Conservation (phyloP, 192 early-diverging fungal species). For the Funneliformis mosseae region DNA sequence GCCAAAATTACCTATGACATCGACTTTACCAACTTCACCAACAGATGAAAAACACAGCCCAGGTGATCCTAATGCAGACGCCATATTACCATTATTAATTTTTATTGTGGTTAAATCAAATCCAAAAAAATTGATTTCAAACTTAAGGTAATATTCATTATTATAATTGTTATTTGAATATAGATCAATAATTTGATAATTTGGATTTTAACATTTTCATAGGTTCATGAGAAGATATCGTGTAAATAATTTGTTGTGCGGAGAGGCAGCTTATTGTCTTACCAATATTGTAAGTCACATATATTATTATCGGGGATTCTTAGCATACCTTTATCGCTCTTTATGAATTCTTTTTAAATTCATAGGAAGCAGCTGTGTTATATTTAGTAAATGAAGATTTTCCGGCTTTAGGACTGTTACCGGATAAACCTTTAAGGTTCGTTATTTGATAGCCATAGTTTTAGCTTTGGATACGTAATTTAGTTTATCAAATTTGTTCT, state of each 20-base stretch:
- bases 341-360: not conserved
- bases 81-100: conserved; percentile 67
- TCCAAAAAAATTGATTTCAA: conserved; percentile 64
- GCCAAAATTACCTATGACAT: not conserved
- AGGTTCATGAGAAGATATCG: conserved; percentile 45
- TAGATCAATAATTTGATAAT: not conserved
- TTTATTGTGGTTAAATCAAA: conserved; percentile 63
- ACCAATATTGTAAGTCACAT: conserved; percentile 44
- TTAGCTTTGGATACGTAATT: not conserved
- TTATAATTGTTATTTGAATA: not conserved
- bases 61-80: conserved; percentile 49
- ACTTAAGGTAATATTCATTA: conserved; percentile 48
- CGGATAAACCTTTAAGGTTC: conserved; percentile 17
- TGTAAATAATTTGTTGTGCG: conserved; percentile 26
- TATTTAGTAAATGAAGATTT: conserved; percentile 40
- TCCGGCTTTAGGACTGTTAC: not conserved
- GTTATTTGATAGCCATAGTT: not conserved
- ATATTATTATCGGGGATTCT: not conserved
- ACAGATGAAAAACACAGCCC: not conserved
- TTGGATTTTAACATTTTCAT: not conserved
- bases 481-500: too few relatives aligned
- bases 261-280: conserved; percentile 48
- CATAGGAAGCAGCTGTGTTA: conserved; percentile 41
- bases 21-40: not conserved
- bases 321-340: not conserved